Conservation (phyloP, 148 eudicot genomes). For the Arbutus unedo region DNA sequence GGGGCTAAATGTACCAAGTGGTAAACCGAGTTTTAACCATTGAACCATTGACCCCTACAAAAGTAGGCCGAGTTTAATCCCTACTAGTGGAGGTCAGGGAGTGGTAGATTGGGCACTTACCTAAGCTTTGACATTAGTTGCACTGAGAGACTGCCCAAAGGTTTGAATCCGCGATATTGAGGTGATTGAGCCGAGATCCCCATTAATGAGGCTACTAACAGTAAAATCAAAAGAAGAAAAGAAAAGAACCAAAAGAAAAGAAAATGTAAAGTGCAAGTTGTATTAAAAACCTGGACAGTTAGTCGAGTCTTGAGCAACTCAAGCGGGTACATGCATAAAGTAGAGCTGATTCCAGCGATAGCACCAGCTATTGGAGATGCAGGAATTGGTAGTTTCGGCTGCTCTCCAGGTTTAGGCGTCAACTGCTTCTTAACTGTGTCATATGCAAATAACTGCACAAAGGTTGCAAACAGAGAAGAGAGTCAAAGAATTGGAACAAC, state of each 20-base stretch:
- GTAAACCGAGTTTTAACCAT: not conserved
- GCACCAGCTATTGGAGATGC: constrained; percentile 93
- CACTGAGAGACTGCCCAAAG: not conserved
- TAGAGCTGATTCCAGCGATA: constrained; percentile 88
- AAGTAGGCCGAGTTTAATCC: no score
- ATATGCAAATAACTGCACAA: constrained; percentile 73
- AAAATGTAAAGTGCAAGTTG: not conserved
- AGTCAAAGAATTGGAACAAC: not conserved
- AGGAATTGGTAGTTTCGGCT: constrained; percentile 63
- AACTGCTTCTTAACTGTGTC: constrained; percentile 86
- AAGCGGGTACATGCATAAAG: constrained; percentile 83
- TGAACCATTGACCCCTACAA: not conserved
- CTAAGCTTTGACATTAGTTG: not conserved
- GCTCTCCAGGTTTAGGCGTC: constrained; percentile 71
- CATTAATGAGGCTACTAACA: not conserved
- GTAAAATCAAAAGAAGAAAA: not conserved
- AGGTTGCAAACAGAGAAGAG: constrained; percentile 9
- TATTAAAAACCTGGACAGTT: constrained; percentile 69
- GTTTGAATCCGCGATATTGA: not conserved
- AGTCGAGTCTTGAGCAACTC: constrained; percentile 95
- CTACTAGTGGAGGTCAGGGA: not conserved
- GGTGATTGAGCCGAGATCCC: not conserved
- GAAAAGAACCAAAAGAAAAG: not conserved
- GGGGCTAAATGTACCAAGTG: not conserved
- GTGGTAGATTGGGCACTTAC: not conserved